These are phyloP conservation scores for Hymenochaete sp. DNA, from an alignment of 1,284 basidiomycete genomes.

Conservation along the genomic window DNA sequence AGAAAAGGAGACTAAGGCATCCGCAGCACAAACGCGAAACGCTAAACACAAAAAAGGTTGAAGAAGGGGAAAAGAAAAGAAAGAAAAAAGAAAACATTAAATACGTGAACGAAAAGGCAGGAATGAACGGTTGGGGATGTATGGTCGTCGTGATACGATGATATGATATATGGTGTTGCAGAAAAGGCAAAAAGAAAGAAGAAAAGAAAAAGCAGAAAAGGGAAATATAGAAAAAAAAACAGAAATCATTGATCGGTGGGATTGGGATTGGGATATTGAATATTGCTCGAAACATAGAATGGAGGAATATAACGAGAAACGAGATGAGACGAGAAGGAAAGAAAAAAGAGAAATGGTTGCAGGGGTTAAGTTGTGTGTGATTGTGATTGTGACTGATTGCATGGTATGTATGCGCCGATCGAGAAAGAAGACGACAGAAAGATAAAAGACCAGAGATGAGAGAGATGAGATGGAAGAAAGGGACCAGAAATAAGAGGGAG, in stretches of 20 bases:
- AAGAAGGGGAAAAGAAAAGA: slow-evolving; percentile 1
- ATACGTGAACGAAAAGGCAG: not conserved
- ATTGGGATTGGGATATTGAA: not conserved
- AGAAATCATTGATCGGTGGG: too few species aligned
- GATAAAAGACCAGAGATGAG: not conserved
- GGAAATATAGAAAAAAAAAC: not conserved
- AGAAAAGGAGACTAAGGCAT: too few species aligned
- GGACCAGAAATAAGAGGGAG: too few species aligned
- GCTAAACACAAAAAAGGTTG: not conserved
- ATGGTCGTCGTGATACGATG: not conserved
- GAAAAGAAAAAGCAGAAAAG: slow-evolving; percentile 1
- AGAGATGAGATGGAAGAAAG: not conserved
- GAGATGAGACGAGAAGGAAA: not conserved
- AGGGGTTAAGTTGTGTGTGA: too few species aligned
- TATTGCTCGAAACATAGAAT: too few species aligned
- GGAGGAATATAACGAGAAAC: not conserved
- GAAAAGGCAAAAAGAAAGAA: not conserved
- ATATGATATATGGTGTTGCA: not conserved
- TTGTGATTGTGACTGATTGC: too few species aligned
- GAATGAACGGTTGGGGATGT: not conserved
- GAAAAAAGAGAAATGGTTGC: not conserved
- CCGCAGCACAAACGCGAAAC: too few species aligned
- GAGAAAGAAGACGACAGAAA: too few species aligned
- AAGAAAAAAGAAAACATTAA: not conserved
- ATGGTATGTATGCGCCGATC: too few species aligned